These are phyloP conservation scores for Nectriaceae sp. DNA, from an alignment of 2,329 filamentous ascomycete species.

Conservation along the genomic window DNA sequence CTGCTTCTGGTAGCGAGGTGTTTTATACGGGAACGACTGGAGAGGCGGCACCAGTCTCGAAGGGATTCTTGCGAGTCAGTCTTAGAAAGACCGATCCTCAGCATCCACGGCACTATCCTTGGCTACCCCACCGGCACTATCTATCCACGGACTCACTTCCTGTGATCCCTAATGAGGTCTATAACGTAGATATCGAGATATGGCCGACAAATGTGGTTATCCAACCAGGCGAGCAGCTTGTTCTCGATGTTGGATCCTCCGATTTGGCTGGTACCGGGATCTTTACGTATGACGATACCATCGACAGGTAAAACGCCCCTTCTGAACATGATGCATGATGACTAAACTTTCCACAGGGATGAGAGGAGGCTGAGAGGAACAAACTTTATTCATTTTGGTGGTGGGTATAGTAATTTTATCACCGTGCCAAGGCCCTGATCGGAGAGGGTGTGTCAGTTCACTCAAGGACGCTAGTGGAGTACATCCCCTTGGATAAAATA, in stretches of 20 bases:
- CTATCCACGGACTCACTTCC: slow-evolving; percentile 53
- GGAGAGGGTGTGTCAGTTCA: too few species aligned
- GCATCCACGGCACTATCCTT: slow-evolving; percentile 51
- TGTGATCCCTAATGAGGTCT: slow-evolving; percentile 55
- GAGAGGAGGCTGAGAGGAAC: too few species aligned
- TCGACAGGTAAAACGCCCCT: too few species aligned
- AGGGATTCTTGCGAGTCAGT: slow-evolving; percentile 62
- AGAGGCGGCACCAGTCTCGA: slow-evolving; percentile 60
- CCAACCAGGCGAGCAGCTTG: slow-evolving; percentile 45
- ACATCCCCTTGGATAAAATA: too few species aligned
- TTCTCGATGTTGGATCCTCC: slow-evolving; percentile 54
- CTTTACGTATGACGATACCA: slow-evolving; percentile 55
- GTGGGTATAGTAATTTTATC: too few species aligned
- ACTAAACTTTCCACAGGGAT: too few species aligned
- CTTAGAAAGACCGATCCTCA: slow-evolving; percentile 53
- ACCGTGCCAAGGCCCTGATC: too few species aligned
- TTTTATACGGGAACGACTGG: slow-evolving; percentile 66
- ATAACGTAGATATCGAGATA: slow-evolving; percentile 60
- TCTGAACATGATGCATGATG: too few species aligned
- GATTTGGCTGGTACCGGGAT: slow-evolving; percentile 61
- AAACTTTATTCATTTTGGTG: too few species aligned
- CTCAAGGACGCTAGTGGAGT: too few species aligned
- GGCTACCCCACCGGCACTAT: slow-evolving; percentile 58
- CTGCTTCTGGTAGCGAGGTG: too few species aligned
- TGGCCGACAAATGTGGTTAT: slow-evolving; percentile 63